Percentiles rank a stretch among this genome's conserved stretches.
Evolutionary conservation across 202 grass and related monocot species (phyloP).

Genomic region (Zoysia matrella): DNA sequence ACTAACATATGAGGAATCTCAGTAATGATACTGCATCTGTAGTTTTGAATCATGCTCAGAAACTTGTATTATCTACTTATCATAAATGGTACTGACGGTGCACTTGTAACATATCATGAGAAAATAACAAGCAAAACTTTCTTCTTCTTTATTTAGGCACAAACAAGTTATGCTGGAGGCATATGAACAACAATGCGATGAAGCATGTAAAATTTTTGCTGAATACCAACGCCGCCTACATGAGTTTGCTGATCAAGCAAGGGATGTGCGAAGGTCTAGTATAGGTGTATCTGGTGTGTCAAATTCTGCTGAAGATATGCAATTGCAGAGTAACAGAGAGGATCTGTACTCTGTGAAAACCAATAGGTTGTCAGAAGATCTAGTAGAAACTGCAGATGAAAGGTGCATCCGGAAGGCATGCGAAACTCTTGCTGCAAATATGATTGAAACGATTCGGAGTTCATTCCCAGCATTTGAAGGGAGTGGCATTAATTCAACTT

Average conservation of each 20-base stretch:
- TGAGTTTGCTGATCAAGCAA: constrained; percentile 92
- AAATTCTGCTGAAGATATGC: constrained; percentile 67
- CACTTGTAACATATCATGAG: constrained; percentile 18
- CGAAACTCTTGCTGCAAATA: constrained; percentile 79
- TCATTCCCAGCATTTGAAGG: constrained; percentile 96
- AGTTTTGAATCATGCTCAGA: not conserved
- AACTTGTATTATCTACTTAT: constrained; percentile 25
- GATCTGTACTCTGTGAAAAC: constrained; percentile 80
- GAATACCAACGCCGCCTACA: constrained; percentile 93
- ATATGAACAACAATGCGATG: constrained; percentile 92
- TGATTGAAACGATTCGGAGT: constrained; percentile 77
- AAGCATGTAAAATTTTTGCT: constrained; percentile 92
- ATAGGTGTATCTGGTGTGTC: constrained; percentile 48
- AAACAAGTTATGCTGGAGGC: constrained; percentile 91
- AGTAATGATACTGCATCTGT: not conserved
- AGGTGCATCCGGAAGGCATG: constrained; percentile 81
- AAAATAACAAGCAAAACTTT: constrained; percentile 8
- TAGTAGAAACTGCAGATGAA: constrained; percentile 78
- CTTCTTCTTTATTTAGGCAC: constrained; percentile 67
- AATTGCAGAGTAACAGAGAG: constrained; percentile 66
- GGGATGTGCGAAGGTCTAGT: constrained; percentile 78
- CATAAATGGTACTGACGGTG: not conserved
- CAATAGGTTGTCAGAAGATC: constrained; percentile 74
- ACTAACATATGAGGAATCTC: not conserved
- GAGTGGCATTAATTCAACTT: constrained; percentile 83